These are phyloP conservation scores for Ehretia macrophylla DNA, from an alignment of 257 asterid genomes.

Conservation along the genomic window DNA sequence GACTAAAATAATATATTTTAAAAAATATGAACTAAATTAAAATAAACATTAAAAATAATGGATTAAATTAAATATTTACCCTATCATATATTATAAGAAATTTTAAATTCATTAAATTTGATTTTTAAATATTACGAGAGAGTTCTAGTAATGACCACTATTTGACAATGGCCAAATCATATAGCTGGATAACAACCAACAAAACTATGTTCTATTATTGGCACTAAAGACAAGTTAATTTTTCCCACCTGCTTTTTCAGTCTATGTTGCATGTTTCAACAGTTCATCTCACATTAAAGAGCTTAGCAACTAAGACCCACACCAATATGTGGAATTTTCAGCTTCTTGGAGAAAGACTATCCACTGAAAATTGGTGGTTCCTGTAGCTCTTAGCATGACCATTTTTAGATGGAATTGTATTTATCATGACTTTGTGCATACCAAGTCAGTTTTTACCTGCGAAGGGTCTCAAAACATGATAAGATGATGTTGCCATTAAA, in stretches of 20 bases:
- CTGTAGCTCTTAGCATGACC: constrained; percentile 28
- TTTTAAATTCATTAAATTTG: too few species aligned
- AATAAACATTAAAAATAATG: too few species aligned
- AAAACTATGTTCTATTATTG: constrained; percentile 10
- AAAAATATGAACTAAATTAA: too few species aligned
- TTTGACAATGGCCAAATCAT: too few species aligned
- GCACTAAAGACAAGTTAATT: constrained; percentile 8
- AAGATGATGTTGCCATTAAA: constrained; percentile 22
- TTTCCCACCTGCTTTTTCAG: constrained; percentile 29
- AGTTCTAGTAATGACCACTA: too few species aligned
- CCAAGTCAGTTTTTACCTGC: constrained; percentile 17
- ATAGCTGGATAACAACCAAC: constrained; percentile 17
- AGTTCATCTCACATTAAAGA: constrained; percentile 22
- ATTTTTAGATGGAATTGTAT: constrained; percentile 20
- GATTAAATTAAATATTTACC: too few species aligned
- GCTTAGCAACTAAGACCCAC: constrained; percentile 7
- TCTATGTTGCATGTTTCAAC: constrained; percentile 13
- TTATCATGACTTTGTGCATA: too few species aligned
- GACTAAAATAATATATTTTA: too few species aligned
- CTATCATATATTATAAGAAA: too few species aligned
- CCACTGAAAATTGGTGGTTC: constrained; percentile 84
- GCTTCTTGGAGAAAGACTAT: constrained; percentile 53
- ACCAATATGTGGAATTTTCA: constrained; percentile 27
- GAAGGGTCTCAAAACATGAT: constrained; percentile 29
- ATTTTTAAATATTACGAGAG: too few species aligned